phyloP scores from a whole-genome alignment of 2,329 filamentous ascomycete genomes.

The Knufia petricola region DNA sequence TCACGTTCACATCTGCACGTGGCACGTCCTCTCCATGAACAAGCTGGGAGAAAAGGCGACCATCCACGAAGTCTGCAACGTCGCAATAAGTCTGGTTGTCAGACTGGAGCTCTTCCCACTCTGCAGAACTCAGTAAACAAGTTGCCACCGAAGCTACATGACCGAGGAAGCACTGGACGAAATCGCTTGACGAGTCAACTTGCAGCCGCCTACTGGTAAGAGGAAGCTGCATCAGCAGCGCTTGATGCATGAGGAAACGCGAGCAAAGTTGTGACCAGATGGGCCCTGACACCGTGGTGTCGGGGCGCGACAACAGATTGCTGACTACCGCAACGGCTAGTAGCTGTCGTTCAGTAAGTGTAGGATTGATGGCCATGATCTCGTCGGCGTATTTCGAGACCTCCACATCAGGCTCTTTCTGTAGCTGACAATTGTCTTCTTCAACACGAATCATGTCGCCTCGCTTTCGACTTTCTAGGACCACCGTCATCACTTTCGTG shows the following conservation, averaged over 20 bases:
- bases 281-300: constrained; percentile 9
- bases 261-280: constrained; percentile 1
- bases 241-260: constrained; percentile 24
- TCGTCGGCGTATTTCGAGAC: background rate
- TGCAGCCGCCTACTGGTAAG: constrained; percentile 24
- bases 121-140: background rate
- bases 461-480: constrained; percentile 7
- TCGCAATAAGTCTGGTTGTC: constrained; percentile 30
- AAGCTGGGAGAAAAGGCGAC: constrained; percentile 34
- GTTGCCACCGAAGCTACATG: background rate
- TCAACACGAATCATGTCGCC: background rate
- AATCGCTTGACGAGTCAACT: background rate
- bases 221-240: constrained; percentile 24
- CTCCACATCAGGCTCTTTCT: background rate
- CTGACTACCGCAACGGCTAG: background rate
- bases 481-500: constrained; percentile 44
- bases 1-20: no score
- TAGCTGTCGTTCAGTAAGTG: background rate
- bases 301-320: background rate
- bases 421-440: background rate
- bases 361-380: background rate
- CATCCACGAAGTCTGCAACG: constrained; percentile 48
- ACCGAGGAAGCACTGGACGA: background rate
- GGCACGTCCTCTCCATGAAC: no score
- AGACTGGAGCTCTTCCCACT: background rate